Evolutionary conservation across 805 yeast genomes (phyloP).

Genomic region (Lipomyces chichibuensis): DNA sequence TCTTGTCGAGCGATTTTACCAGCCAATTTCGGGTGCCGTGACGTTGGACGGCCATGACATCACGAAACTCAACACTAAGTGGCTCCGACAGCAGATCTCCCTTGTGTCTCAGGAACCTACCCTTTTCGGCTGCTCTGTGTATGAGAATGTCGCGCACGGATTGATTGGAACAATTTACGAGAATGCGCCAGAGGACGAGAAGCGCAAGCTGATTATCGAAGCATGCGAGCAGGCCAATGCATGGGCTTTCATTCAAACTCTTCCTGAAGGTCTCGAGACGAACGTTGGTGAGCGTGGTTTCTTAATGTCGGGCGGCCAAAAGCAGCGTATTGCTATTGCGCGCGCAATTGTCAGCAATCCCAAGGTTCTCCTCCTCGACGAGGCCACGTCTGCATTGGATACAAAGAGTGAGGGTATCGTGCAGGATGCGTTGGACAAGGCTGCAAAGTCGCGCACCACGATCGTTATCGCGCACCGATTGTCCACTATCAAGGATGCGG

Average conservation of each 20-base stretch:
- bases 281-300: slow-evolving; percentile 58
- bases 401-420: slow-evolving; percentile 64
- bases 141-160: slow-evolving; percentile 81
- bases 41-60: slow-evolving; percentile 85
- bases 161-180: slow-evolving; percentile 45
- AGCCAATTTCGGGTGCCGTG: slow-evolving; percentile 72
- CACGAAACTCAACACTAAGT: slow-evolving; percentile 67
- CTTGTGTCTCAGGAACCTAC: slow-evolving; percentile 98
- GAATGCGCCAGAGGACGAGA: slow-evolving; percentile 45
- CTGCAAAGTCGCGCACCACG: slow-evolving; percentile 50
- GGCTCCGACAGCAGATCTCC: slow-evolving; percentile 75
- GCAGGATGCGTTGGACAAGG: slow-evolving; percentile 52
- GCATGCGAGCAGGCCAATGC: slow-evolving; percentile 60
- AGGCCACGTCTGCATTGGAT: slow-evolving; percentile 69
- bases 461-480: slow-evolving; percentile 89
- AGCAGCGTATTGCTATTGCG: slow-evolving; percentile 65
- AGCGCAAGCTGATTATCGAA: slow-evolving; percentile 45
- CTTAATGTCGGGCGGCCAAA: slow-evolving; percentile 69
- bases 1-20: slow-evolving; percentile 85
- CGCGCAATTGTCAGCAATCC: slow-evolving; percentile 62
- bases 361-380: slow-evolving; percentile 59
- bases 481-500: slow-evolving; percentile 75
- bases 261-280: slow-evolving; percentile 57
- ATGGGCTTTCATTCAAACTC: slow-evolving; percentile 51
- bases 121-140: slow-evolving; percentile 80